Evolutionary conservation across 2,329 filamentous ascomycete genomes (phyloP).

Genomic region (Talaromyces funiculosus): DNA sequence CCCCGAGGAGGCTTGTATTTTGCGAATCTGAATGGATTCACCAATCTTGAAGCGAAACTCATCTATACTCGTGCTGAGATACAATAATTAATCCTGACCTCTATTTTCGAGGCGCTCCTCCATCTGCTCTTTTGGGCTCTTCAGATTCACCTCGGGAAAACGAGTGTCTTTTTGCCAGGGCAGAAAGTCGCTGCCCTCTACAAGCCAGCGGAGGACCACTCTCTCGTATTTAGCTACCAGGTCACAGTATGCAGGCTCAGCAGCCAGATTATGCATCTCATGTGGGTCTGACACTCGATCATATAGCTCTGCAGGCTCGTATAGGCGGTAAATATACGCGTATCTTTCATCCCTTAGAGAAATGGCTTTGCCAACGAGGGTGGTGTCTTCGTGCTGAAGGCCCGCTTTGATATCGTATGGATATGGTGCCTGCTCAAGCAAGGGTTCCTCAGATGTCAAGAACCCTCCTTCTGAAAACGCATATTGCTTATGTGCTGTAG

Average conservation of each 20-base stretch:
- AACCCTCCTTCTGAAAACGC: constrained; percentile 45
- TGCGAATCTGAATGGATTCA: no score
- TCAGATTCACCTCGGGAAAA: constrained; percentile 32
- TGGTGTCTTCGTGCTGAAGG: constrained; percentile 43
- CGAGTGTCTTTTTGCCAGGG: constrained; percentile 32
- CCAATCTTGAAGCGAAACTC: neutral
- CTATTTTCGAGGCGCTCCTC: neutral
- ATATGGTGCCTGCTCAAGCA: constrained; percentile 41
- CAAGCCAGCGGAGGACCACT: constrained; percentile 36
- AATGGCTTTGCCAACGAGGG: constrained; percentile 41
- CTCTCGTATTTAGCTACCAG: constrained; percentile 21
- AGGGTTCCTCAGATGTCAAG: constrained; percentile 40
- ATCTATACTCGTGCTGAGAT: neutral
- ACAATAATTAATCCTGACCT: neutral
- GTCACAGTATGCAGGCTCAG: neutral
- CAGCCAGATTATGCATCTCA: constrained; percentile 23
- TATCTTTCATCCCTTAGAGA: constrained; percentile 21
- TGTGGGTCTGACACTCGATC: constrained; percentile 32
- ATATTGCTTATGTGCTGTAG: constrained; percentile 30
- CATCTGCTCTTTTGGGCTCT: constrained; percentile 20
- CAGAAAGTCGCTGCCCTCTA: constrained; percentile 32
- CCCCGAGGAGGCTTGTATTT: no score
- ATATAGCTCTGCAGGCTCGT: constrained; percentile 44
- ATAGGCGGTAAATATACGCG: constrained; percentile 44
- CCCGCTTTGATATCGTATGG: constrained; percentile 45